Percentiles rank a stretch among this genome's conserved stretches.
These are phyloP conservation scores for Suhomyces chickasaworum DNA, from an alignment of 1,139 yeast species.

Conservation along the genomic window DNA sequence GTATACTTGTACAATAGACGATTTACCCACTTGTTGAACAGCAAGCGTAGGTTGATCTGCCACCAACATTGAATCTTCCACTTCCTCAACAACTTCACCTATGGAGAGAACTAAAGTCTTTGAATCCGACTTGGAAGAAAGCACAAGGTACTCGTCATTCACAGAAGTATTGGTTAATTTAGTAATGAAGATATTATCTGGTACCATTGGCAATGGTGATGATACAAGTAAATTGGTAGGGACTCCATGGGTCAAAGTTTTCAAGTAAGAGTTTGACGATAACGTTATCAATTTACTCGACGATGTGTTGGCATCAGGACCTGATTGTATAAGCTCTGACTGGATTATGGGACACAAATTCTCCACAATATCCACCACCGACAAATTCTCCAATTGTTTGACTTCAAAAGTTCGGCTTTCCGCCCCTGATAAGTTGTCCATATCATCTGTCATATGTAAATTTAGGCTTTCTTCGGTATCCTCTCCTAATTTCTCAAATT, in stretches of 20 bases:
- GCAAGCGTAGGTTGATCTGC: conserved; percentile 62
- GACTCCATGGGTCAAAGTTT: conserved; percentile 59
- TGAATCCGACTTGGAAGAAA: conserved; percentile 57
- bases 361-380: conserved; percentile 54
- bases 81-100: conserved; percentile 80
- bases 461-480: conserved; percentile 13
- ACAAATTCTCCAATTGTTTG: conserved; percentile 54
- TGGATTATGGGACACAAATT: conserved; percentile 62
- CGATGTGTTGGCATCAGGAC: conserved; percentile 38
- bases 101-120: conserved; percentile 75
- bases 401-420: conserved; percentile 1
- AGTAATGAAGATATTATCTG: conserved; percentile 64
- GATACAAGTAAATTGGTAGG: conserved; percentile 64
- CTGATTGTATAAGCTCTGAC: conserved; percentile 43
- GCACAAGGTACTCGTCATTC: conserved; percentile 64
- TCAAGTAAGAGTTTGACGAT: conserved; percentile 46
- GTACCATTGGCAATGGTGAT: conserved; percentile 68
- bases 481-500: conserved; percentile 73
- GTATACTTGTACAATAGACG: conserved; percentile 72
- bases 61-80: conserved; percentile 62
- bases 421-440: conserved; percentile 1
- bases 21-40: conserved; percentile 67
- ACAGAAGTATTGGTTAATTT: conserved; percentile 45
- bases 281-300: conserved; percentile 36
- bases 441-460: conserved; percentile 1